Evolutionary conservation across 805 yeast species (phyloP).

Genomic region (Candida stauntonica): DNA sequence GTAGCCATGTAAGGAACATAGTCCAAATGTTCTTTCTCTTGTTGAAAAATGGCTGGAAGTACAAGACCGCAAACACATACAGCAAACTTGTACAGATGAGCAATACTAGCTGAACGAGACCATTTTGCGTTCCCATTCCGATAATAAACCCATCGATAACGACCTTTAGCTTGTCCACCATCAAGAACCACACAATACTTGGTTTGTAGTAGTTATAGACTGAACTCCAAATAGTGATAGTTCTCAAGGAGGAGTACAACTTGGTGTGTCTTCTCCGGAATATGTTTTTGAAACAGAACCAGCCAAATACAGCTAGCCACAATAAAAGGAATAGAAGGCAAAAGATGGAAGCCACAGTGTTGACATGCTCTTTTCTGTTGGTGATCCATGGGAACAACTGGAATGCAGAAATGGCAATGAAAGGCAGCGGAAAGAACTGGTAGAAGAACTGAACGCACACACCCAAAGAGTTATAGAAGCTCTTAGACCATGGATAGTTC

Average conservation of each 20-base stretch:
- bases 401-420: constrained; percentile 8
- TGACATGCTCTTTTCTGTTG: background rate
- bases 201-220: constrained; percentile 43
- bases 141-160: constrained; percentile 38
- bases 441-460: constrained; percentile 9
- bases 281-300: constrained; percentile 15
- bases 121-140: constrained; percentile 41
- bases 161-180: constrained; percentile 32
- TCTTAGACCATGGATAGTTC: constrained; percentile 3
- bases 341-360: constrained; percentile 1
- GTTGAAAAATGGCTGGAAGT: constrained; percentile 29
- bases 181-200: constrained; percentile 33
- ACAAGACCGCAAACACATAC: constrained; percentile 25
- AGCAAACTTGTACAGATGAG: constrained; percentile 35
- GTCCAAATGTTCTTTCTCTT: constrained; percentile 28
- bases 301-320: constrained; percentile 6
- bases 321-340: constrained; percentile 1
- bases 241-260: constrained; percentile 44
- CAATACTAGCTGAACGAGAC: constrained; percentile 39
- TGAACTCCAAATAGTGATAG: constrained; percentile 44
- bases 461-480: background rate
- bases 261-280: constrained; percentile 12
- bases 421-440: constrained; percentile 12
- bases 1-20: constrained; percentile 35
- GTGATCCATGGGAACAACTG: constrained; percentile 3